phyloP scores from a whole-genome alignment of 352 stramenopile genomes.

The Peronospora destructor region DNA sequence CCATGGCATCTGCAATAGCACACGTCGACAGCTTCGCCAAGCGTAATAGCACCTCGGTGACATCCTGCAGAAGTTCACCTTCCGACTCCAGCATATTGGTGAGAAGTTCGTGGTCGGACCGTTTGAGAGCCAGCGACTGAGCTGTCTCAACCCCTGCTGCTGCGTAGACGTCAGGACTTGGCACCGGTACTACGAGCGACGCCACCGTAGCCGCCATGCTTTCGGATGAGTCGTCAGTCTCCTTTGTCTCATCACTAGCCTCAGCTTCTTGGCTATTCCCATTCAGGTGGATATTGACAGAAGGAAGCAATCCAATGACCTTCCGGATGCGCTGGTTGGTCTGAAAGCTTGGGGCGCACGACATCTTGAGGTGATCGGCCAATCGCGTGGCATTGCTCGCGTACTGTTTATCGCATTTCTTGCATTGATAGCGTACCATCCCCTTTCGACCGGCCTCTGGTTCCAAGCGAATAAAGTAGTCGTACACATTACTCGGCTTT shows the following conservation, averaged over 20 bases:
- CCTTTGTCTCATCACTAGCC: conserved; percentile 2
- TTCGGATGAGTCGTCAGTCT: conserved; percentile 2
- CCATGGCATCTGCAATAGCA: conserved; percentile 75
- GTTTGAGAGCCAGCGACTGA: conserved; percentile 33
- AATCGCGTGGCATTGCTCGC: conserved; percentile 77
- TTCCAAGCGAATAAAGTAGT: conserved; percentile 77
- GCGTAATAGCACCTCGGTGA: conserved; percentile 45
- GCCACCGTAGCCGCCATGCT: conserved; percentile 11
- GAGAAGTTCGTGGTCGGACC: conserved; percentile 45
- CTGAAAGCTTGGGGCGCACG: conserved; percentile 67
- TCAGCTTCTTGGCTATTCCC: conserved; percentile 3
- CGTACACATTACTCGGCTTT: conserved; percentile 83
- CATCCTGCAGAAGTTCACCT: conserved; percentile 13
- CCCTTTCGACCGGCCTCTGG: conserved; percentile 51
- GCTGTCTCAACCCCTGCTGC: conserved; percentile 8
- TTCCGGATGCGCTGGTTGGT: conserved; percentile 57
- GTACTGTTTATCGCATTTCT: conserved; percentile 85
- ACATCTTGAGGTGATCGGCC: conserved; percentile 69
- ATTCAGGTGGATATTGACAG: background rate
- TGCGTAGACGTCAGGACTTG: conserved; percentile 11
- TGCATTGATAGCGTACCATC: conserved; percentile 81
- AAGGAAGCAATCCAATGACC: background rate
- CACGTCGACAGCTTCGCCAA: conserved; percentile 79
- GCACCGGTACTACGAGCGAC: conserved; percentile 23
- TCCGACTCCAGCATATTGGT: conserved; percentile 64